These are phyloP conservation scores for Hypoxylon sp. DNA, from an alignment of 2,329 filamentous ascomycete genomes.

Conservation along the genomic window DNA sequence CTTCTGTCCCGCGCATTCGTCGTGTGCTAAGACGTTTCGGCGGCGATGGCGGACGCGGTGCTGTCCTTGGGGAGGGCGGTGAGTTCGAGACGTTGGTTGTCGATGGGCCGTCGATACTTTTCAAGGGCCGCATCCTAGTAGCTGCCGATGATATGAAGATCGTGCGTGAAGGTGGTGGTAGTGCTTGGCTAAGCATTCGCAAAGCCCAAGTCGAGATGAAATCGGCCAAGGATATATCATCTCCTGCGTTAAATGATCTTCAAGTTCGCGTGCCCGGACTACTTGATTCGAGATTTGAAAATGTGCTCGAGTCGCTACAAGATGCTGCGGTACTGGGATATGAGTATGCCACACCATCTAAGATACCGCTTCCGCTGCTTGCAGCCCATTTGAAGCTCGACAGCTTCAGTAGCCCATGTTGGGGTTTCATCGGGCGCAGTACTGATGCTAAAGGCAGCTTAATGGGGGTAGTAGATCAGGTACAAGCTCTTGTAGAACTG, in stretches of 20 bases:
- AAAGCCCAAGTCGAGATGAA: slow-evolving; percentile 63
- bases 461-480: slow-evolving; percentile 60
- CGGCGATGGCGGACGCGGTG: slow-evolving; percentile 64
- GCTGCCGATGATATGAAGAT: slow-evolving; percentile 60
- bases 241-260: slow-evolving; percentile 14
- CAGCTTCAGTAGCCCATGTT: slow-evolving; percentile 43
- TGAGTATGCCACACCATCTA: slow-evolving; percentile 13
- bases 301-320: slow-evolving; percentile 50
- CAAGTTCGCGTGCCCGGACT: slow-evolving; percentile 67
- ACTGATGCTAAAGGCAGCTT: too few relatives aligned
- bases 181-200: slow-evolving; percentile 72
- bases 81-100: slow-evolving; percentile 95
- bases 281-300: slow-evolving; percentile 69
- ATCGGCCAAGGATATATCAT: slow-evolving; percentile 24
- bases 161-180: slow-evolving; percentile 77
- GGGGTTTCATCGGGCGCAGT: slow-evolving; percentile 50
- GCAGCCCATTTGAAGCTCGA: slow-evolving; percentile 2
- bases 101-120: slow-evolving; percentile 77
- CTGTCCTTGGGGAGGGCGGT: slow-evolving; percentile 88
- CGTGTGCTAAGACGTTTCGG: slow-evolving; percentile 73
- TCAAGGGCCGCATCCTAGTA: slow-evolving; percentile 75
- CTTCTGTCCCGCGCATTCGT: slow-evolving; percentile 57
- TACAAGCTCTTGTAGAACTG: slow-evolving; percentile 55
- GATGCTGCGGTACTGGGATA: slow-evolving; percentile 4
- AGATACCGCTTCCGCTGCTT: slow-evolving; percentile 13